Base-by-base conservation (phyloP, 2,329 filamentous ascomycete genomes). In the Microsporum audouinii region DNA sequence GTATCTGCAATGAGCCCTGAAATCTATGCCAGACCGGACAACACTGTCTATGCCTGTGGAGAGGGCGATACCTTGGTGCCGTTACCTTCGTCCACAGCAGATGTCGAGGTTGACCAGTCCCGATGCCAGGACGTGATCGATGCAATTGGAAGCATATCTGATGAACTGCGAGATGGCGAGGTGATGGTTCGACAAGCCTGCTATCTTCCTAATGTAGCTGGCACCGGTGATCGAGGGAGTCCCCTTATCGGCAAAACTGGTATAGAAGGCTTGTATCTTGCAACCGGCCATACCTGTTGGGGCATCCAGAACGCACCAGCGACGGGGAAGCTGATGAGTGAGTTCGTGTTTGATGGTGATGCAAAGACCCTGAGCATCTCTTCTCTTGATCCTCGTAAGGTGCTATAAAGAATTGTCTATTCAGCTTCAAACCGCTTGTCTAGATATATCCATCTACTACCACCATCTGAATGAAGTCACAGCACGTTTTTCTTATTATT, bases 261-360 rank as follows among this genome's bases (percentile, higher is more conserved):
- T 1, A 83, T 87, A 0, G 82, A 84, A 5, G 91, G 91, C 0
- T 69, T 97, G 49, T 86, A 88, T 72, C 79, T 97, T 63, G 94
- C 94, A 0, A 82, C 89, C 0, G 94, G 94, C 0, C 94, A 99
- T 77, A 96, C 91, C 1, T 97, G 92, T 76, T 99, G 94, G 94
- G 94, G 94, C 0, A 96, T 99, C 27, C 92, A 97, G 76, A 97
- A 99, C 76, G 90, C 86, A 0, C 91, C 92, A 0, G 94, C 82
- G 1, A 97, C 92, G 5, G 89, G 89, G 2, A 89, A 86, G 74
- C 72, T 92, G 43, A 87, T 94, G 78, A 87, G 87, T 41, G 88
- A 92, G 73, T 84, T 88, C 73, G 76, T 94, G 1, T 84, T 91
- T 68, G 88, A 91, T 60, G 88, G 88, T 0, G 74, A 77, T 63